Conservation (phyloP, 2,329 filamentous ascomycete genomes). For the Fusarium scirpi region DNA sequence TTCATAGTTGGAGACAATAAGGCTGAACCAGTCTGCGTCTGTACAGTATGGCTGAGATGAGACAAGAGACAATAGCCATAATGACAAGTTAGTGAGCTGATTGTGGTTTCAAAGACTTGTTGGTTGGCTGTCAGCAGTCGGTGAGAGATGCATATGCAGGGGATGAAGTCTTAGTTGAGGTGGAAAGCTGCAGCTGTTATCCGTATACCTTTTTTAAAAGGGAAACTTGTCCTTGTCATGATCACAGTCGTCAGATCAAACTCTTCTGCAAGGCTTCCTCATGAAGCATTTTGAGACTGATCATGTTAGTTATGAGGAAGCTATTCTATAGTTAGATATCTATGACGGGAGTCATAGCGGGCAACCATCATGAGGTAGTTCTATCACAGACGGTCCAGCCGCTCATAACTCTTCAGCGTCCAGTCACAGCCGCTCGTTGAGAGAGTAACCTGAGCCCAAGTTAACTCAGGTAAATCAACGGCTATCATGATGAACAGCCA, state of each 20-base stretch:
- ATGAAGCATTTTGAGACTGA: not conserved
- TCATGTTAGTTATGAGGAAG: not conserved
- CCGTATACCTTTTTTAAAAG: slow-evolving; percentile 8
- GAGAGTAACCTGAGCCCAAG: not conserved
- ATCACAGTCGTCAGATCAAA: not conserved
- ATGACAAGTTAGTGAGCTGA: slow-evolving; percentile 36
- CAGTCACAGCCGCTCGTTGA: not conserved
- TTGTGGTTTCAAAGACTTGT: slow-evolving; percentile 31
- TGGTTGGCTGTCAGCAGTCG: slow-evolving; percentile 38
- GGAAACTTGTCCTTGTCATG: slow-evolving; percentile 29
- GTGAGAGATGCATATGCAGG: slow-evolving; percentile 29
- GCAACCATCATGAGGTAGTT: slow-evolving; percentile 20
- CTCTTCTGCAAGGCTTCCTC: not conserved
- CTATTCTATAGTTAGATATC: slow-evolving; percentile 3
- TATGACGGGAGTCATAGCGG: slow-evolving; percentile 33
- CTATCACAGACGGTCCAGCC: not conserved
- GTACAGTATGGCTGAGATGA: slow-evolving; percentile 4
- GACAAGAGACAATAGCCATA: slow-evolving; percentile 10
- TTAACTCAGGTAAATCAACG: slow-evolving; percentile 2
- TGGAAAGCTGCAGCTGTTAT: slow-evolving; percentile 16
- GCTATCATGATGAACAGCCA: slow-evolving; percentile 15
- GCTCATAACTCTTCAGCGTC: not conserved
- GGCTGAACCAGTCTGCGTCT: slow-evolving; percentile 12
- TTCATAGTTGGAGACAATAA: slow-evolving; percentile 7
- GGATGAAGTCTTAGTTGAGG: not conserved